Conservation (phyloP, 129 eudicot genomes). For the Escallonia herrerae region DNA sequence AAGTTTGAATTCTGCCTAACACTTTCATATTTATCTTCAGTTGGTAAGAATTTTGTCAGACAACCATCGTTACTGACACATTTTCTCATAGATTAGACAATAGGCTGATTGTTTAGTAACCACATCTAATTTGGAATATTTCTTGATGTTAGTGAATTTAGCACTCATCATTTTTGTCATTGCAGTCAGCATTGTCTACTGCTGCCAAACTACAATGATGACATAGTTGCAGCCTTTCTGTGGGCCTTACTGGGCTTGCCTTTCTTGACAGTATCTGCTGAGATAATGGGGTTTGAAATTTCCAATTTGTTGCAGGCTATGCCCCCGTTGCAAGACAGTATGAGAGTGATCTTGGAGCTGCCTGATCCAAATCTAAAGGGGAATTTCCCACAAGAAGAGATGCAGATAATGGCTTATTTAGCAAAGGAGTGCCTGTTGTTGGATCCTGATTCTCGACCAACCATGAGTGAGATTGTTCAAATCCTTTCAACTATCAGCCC, state of each 20-base stretch:
- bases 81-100: neutral
- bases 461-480: slow-evolving; percentile 93
- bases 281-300: neutral
- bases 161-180: too few relatives aligned
- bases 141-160: neutral
- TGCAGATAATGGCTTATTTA: slow-evolving; percentile 86
- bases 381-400: slow-evolving; percentile 65
- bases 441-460: slow-evolving; percentile 95
- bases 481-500: slow-evolving; percentile 77
- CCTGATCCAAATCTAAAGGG: slow-evolving; percentile 77
- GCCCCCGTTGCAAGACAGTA: slow-evolving; percentile 72
- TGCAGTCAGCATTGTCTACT: too few relatives aligned
- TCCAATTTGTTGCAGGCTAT: slow-evolving; percentile 50
- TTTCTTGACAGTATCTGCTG: too few relatives aligned
- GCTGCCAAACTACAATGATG: too few relatives aligned
- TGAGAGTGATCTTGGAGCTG: slow-evolving; percentile 58
- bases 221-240: too few relatives aligned
- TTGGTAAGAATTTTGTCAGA: too few relatives aligned
- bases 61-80: too few relatives aligned
- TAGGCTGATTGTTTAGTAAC: neutral
- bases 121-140: neutral
- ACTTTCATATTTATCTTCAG: too few relatives aligned
- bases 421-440: slow-evolving; percentile 89
- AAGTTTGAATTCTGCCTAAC: too few relatives aligned
- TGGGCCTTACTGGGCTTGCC: too few relatives aligned